Evolutionary conservation across 148 eudicot genomes (phyloP), one percentile per base, ranked within the genome.

Genomic region (Oxyria digyna): DNA sequence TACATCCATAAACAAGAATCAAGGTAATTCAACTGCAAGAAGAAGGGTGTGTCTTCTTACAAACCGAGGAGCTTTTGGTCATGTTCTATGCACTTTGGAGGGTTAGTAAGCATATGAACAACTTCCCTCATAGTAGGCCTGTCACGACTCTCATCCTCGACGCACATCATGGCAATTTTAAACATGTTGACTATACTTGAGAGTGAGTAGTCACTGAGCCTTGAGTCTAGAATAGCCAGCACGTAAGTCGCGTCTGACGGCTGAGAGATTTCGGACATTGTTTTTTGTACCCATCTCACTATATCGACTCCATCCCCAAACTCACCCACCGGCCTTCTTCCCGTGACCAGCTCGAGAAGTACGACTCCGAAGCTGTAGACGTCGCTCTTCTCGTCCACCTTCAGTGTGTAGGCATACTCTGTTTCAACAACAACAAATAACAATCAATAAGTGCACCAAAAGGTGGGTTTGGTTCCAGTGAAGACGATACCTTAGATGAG

Each of bases 321-420:
- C 52, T 88, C 97, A 4, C 98, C 98, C 27, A 94, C 97, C 1
- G 98, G 96, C 69, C 85, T 90, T 2, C 87, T 76, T 0, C 96
- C 97, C 1, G 96, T 78, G 43, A 94, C 80, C 52, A 94, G 79
- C 78, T 94, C 98, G 20, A 94, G 70, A 26, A 94, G 82, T 32
- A 94, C 98, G 0, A 94, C 98, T 0, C 98, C 98, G 3, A 90
- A 94, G 82, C 98, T 94, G 85, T 94, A 94, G 0, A 94, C 98
- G 23, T 94, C 98, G 42, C 92, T 94, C 50, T 94, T 94, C 74
- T 94, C 96, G 48, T 90, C 96, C 68, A 94, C 91, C 57, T 86
- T 90, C 59, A 94, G 76, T 7, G 97, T 90, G 85, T 94, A 94
- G 17, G 97, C 96, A 48, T 90, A 94, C 69, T 93, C 98, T 93